These are phyloP conservation scores for Nicotiana obtusifolia DNA, from an alignment of 257 asterid species.

Conservation along the genomic window DNA sequence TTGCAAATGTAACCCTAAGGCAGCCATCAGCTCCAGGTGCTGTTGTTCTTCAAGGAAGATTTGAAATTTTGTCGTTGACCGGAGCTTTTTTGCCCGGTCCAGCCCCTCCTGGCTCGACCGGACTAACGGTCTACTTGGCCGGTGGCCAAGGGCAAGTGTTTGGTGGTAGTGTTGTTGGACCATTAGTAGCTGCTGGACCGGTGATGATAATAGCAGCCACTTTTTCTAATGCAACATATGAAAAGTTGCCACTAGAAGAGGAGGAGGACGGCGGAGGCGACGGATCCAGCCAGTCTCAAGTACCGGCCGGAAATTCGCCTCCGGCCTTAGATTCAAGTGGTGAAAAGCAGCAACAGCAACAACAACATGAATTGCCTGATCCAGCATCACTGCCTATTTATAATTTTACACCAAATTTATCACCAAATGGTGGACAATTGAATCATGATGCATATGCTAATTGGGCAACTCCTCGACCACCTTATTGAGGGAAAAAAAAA, in stretches of 20 bases:
- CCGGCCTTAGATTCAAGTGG: constrained; percentile 19
- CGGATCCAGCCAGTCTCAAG: background rate
- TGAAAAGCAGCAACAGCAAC: constrained; percentile 6
- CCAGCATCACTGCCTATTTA: constrained; percentile 35
- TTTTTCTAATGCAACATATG: constrained; percentile 58
- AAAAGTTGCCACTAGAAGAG: constrained; percentile 52
- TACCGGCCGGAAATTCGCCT: constrained; percentile 21
- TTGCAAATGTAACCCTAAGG: constrained; percentile 54
- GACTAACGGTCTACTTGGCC: constrained; percentile 53
- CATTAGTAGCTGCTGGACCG: constrained; percentile 60
- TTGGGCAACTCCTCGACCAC: constrained; percentile 43
- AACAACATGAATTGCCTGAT: constrained; percentile 29
- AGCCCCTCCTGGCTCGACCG: constrained; percentile 47
- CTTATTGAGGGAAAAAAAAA: constrained; percentile 16
- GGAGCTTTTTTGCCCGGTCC: constrained; percentile 66
- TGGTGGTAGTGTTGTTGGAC: constrained; percentile 65
- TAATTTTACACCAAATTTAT: constrained; percentile 40
- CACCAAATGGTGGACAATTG: constrained; percentile 48
- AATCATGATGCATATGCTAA: constrained; percentile 46
- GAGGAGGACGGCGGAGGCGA: constrained; percentile 31
- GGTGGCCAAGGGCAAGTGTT: constrained; percentile 70
- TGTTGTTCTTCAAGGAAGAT: constrained; percentile 52
- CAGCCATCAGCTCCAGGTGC: constrained; percentile 47
- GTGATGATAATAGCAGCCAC: constrained; percentile 58
- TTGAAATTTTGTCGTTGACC: constrained; percentile 49